Base-by-base conservation (phyloP, 352 stramenopile species). In the Pythium myriotylum region DNA sequence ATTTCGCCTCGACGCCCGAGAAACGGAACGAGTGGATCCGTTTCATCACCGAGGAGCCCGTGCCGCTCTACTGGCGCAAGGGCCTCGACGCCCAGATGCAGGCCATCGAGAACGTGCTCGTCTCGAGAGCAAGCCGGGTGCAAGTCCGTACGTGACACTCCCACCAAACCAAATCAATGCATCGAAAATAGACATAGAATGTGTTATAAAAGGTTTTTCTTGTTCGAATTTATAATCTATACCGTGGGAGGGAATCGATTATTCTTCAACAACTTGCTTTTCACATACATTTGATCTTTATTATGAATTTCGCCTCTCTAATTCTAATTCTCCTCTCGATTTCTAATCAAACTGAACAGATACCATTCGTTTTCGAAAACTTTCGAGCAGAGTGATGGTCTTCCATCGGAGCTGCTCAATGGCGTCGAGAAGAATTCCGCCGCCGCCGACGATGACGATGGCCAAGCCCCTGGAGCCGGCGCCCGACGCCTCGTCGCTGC, bases 401-500 rank as follows among this genome's bases (percentile, higher is more conserved):
- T 20, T 43, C 17, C 13, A 14, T 19, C 29, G 5, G 37, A 43
- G 37, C 37, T 17, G 4, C 37, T 43, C 37, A 40, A 40, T 14
- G 33, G 8, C 8, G 37, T 20, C 13, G 37, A 43, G 37, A 20
- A 43, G 37, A 20, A 43, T 43, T 43, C 17, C 37, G 13, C 4
- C 37, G 8, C 37, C 37, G 13, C 13, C 17, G n/a, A n/a, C n/a
- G n/a, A 17, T 20, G 17, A 14, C 37, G 5, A 43, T 43, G 37
- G 4, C n/a, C 37, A 43, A 43, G 37, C 13, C 37, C 37, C 7
- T 20, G 5, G 37, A 43, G 13, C 37, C 20, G n/a, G n/a, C 29
- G 3, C 32, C 27, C 2, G 54, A 62, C 24, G 45, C 54, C 7
- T 45, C 54, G 43, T 62, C 54, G 16, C 54, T 62, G 10, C 54